Percentiles rank a stretch among this genome's conserved stretches.
phyloP scores from a whole-genome alignment of 129 eudicot species.

The Lactuca sativa region DNA sequence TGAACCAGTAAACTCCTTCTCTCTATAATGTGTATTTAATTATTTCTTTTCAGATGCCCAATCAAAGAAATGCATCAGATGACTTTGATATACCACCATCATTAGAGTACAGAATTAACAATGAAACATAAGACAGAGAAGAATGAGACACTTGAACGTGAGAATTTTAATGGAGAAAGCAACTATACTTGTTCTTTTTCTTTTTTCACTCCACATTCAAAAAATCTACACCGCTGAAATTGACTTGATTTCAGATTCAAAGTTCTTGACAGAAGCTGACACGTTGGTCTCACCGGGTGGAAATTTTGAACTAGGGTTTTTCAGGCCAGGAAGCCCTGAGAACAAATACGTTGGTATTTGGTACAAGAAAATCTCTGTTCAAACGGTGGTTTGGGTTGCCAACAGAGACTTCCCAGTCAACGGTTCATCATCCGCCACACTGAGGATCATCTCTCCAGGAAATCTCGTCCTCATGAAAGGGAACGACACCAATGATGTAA shows the following conservation, averaged over 20 bases:
- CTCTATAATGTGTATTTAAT: too few species aligned
- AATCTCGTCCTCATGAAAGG: slow-evolving; percentile 2
- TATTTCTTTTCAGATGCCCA: too few species aligned
- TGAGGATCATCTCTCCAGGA: slow-evolving; percentile 15
- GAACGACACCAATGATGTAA: neutral
- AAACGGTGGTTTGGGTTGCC: slow-evolving; percentile 35
- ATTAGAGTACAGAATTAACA: too few species aligned
- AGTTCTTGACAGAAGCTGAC: slow-evolving; percentile 24
- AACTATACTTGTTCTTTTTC: neutral
- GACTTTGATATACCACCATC: too few species aligned
- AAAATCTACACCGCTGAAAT: slow-evolving; percentile 11
- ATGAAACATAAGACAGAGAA: neutral
- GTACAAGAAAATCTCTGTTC: slow-evolving; percentile 21
- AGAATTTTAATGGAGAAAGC: neutral
- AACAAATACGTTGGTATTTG: slow-evolving; percentile 32
- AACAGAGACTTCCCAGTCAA: slow-evolving; percentile 24
- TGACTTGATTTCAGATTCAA: slow-evolving; percentile 6
- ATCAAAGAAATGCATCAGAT: too few species aligned
- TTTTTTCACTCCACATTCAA: neutral
- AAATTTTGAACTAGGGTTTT: slow-evolving; percentile 29
- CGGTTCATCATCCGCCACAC: neutral
- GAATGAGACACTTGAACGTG: neutral
- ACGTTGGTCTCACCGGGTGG: slow-evolving; percentile 21
- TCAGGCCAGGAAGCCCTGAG: slow-evolving; percentile 3
- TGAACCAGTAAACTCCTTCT: too few species aligned